Base-by-base conservation (phyloP, 2,329 filamentous ascomycete species). In the Talaromyces albobiverticillius region DNA sequence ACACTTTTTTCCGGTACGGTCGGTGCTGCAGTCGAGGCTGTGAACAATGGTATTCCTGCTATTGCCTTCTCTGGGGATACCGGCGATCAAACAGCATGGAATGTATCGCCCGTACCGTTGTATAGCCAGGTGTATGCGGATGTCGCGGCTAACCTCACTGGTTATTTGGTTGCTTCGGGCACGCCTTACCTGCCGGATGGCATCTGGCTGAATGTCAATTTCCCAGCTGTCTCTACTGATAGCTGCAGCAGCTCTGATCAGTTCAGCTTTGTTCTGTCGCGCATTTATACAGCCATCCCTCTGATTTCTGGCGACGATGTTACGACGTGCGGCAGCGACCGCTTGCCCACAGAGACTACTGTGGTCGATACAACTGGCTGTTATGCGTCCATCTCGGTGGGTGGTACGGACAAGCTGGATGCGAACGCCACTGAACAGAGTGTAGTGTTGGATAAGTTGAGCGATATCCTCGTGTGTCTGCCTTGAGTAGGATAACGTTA, bases 151-250 rank as follows among this genome's bases (percentile, higher is more conserved):
- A 81, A 79, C 23, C 64, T 89, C 5, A 84, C 83, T 7, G 70
- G 80, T 48, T 73, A 74, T 2, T 62, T 89, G 36, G 64, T 86
- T 25, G 74, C 68, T 1, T 76, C 79, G 0, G 84, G 84, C 36
- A 74, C 75, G 36, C 86, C 87, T 0, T 88, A 86, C 63, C 75
- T 89, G 3, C 85, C 86, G 0, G 62, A 72, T 0, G 76, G 79
- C 43, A 76, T 82, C 2, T 88, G 79, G 66, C 76, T 89, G 29
- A 89, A 89, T 60, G 84, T 89, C 61, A 89, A 89, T 71, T 87
- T 87, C 62, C 82, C 83, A 4, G 55, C 45, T 3, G 56, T 41
- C 4, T 70, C 64, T 2, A 68, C 71, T 5, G 74, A 66, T 0
- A 66, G 68, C 49, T 89, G 86, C 70, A 76, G 71, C 11, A 71